Conservation (phyloP, 2,329 filamentous ascomycete species). For the Fusarium sp. region DNA sequence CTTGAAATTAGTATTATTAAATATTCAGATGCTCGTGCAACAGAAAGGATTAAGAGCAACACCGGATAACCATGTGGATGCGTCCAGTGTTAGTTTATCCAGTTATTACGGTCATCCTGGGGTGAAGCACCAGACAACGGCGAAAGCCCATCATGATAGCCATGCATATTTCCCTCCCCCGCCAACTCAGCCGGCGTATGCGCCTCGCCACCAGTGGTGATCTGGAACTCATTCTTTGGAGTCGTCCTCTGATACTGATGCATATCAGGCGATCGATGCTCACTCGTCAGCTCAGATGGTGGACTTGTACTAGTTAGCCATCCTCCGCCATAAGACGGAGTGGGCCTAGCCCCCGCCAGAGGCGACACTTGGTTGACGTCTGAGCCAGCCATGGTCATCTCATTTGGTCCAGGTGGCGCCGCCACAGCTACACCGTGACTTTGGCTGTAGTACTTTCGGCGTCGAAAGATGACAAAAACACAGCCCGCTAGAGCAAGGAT, state of each 20-base stretch:
- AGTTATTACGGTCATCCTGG: not conserved
- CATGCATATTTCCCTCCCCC: not conserved
- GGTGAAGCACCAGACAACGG: not conserved
- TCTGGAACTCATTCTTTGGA: not conserved
- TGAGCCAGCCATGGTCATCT: not conserved
- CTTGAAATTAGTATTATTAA: too few species aligned
- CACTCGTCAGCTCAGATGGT: not conserved
- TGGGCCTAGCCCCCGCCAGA: too few species aligned
- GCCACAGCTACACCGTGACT: conserved; percentile 6
- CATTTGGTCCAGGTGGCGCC: not conserved
- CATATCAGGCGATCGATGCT: not conserved
- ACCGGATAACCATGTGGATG: too few species aligned
- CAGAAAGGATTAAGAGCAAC: too few species aligned
- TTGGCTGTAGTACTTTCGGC: conserved; percentile 4
- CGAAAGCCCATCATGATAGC: not conserved
- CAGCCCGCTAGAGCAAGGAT: not conserved
- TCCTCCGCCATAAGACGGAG: not conserved
- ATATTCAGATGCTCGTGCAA: too few species aligned
- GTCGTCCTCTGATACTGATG: not conserved
- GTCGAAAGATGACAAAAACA: not conserved
- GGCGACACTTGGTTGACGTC: not conserved
- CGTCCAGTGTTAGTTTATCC: too few species aligned
- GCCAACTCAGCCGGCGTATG: not conserved
- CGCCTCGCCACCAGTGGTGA: not conserved
- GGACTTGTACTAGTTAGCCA: not conserved